Base-by-base conservation (phyloP, 345 rosid species). In the Boechera divaricarpa region DNA sequence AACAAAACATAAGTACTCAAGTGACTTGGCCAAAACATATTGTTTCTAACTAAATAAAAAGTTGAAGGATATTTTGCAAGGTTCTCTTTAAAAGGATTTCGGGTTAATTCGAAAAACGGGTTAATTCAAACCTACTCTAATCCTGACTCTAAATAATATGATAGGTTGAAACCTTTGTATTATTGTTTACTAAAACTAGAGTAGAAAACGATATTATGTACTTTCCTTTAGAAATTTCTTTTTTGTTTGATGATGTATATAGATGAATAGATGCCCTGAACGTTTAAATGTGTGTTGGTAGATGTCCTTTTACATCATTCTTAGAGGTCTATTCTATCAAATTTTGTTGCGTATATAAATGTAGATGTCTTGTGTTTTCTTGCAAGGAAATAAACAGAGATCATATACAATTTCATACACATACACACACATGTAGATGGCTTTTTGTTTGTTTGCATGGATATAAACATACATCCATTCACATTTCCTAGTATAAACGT, bases 111-210 rank as follows among this genome's bases (percentile, higher is more conserved):
- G 35, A 56, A 8, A 42, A 41, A 38, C 2, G 2, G 35, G 44
- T 11, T 42, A 11, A 5, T 15, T 48, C 36, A 26, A 13, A 26
- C 36, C 12, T 63, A 33, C 12, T 44, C 13, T 15, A 42, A 44
- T 15, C 38, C 33, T 28, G 12, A 42, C 36, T 42, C 36, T 26
- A 63, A 4, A 32, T 13, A 45, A 15, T 4, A 32, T 38, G 2
- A 11, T 49, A 72, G 52, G 39, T 61, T 63, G 51, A 38, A 38
- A 41, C 32, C 24, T 11, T 28, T n/a, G 51, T 62, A 61, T 72
- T 36, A 61, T 52, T 42, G 70, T 63, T 73, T 63, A 55, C 77
- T 44, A 42, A 63, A 73, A 73, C 47, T 11, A 63, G 63, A 63
- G 33, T 63, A 53, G 48, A 49, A 63, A 51, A 29, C 58, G 52